These are phyloP conservation scores for Mariannaea elegans DNA, from an alignment of 2,329 filamentous ascomycete genomes.

Conservation along the genomic window DNA sequence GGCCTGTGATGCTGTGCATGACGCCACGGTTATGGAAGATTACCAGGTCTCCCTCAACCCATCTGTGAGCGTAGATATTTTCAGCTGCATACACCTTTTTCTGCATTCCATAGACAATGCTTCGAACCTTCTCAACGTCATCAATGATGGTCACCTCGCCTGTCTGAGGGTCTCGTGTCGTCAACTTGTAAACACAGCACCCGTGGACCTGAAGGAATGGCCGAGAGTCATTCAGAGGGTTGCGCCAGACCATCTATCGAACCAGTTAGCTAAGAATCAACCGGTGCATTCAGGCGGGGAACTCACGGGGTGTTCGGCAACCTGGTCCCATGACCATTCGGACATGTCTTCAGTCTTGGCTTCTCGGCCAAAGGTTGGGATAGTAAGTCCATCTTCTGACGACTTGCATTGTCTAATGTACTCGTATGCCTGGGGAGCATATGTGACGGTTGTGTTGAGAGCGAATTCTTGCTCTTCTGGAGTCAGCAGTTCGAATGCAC, in stretches of 20 bases:
- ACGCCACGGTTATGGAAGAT: slow-evolving; percentile 46
- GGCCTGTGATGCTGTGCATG: slow-evolving; percentile 44
- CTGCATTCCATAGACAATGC: slow-evolving; percentile 40
- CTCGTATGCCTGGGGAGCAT: slow-evolving; percentile 14
- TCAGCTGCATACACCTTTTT: slow-evolving; percentile 38
- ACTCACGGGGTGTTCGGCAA: slow-evolving; percentile 17
- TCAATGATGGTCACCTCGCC: slow-evolving; percentile 4
- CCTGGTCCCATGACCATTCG: slow-evolving; percentile 12
- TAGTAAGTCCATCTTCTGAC: slow-evolving; percentile 6
- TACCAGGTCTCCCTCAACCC: slow-evolving; percentile 42
- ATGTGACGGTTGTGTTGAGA: slow-evolving; percentile 12
- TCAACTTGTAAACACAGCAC: slow-evolving; percentile 14
- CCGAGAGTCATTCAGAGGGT: neutral
- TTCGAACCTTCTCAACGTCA: slow-evolving; percentile 24
- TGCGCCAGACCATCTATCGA: slow-evolving; percentile 18
- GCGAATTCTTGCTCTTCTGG: slow-evolving; percentile 14
- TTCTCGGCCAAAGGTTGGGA: slow-evolving; percentile 6
- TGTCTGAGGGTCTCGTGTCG: slow-evolving; percentile 4
- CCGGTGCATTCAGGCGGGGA: too few species aligned
- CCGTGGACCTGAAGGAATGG: slow-evolving; percentile 17
- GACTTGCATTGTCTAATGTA: slow-evolving; percentile 15
- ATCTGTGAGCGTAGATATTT: slow-evolving; percentile 44
- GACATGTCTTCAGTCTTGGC: neutral
- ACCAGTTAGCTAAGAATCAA: neutral
- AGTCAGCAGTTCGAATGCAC: slow-evolving; percentile 6